phyloP scores from a whole-genome alignment of 208 protist species.

The Phytomonas sp. region DNA sequence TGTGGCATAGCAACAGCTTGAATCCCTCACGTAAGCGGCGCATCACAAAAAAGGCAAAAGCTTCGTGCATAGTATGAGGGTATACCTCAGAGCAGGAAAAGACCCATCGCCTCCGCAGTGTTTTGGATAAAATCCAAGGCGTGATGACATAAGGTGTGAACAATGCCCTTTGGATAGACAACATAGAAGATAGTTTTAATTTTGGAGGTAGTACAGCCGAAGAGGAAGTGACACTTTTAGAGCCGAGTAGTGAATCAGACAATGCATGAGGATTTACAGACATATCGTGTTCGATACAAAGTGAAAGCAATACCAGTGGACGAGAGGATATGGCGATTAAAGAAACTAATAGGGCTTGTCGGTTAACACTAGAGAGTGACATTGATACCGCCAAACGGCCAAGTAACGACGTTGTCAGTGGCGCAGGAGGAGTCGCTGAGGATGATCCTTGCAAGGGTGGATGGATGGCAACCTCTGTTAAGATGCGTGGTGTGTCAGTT shows the following conservation, averaged over 20 bases:
- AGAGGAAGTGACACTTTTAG: neutral
- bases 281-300: neutral
- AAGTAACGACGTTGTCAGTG: neutral
- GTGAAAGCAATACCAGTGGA: neutral
- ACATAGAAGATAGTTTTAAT: neutral
- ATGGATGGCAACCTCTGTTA: neutral
- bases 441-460: neutral
- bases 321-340: neutral
- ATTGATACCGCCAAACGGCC: neutral
- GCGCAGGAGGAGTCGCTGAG: neutral
- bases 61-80: constrained; percentile 24
- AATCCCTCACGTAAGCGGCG: constrained; percentile 52
- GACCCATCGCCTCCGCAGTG: constrained; percentile 18
- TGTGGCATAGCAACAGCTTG: constrained; percentile 36
- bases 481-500: neutral
- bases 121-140: neutral
- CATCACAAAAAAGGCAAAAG: constrained; percentile 45
- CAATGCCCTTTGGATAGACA: neutral
- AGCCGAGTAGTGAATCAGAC: neutral
- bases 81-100: constrained; percentile 38
- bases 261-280: neutral
- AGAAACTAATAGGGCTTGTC: neutral
- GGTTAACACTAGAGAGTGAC: neutral
- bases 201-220: neutral
- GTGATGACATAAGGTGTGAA: constrained; percentile 1